Percentiles rank a stretch among this genome's conserved stretches.
Evolutionary conservation across 1,139 yeast species (phyloP).

Genomic region (Diutina rugosa): DNA sequence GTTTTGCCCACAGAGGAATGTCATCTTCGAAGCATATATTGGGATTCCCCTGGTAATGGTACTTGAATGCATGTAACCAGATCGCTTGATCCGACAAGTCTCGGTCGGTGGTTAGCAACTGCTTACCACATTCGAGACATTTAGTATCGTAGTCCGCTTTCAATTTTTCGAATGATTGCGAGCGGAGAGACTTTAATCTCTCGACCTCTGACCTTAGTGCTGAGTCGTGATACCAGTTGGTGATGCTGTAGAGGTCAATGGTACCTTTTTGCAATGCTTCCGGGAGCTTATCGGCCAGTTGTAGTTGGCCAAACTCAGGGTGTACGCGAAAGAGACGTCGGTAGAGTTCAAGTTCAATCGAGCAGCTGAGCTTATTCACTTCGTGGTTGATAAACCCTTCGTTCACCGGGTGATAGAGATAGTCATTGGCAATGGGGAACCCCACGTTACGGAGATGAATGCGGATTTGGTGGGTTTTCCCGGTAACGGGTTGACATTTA

Average conservation of each 20-base stretch:
- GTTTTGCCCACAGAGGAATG: slow-evolving; percentile 23
- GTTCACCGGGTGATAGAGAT: slow-evolving; percentile 22
- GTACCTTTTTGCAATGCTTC: slow-evolving; percentile 5
- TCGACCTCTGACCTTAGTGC: slow-evolving; percentile 5
- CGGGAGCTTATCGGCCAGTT: slow-evolving; percentile 5
- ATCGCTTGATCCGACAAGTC: slow-evolving; percentile 24
- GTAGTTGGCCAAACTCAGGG: slow-evolving; percentile 6
- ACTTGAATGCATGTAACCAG: slow-evolving; percentile 48
- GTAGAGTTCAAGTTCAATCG: slow-evolving; percentile 11
- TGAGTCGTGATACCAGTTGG: slow-evolving; percentile 9
- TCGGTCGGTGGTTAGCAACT: slow-evolving; percentile 23
- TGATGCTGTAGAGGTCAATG: slow-evolving; percentile 9
- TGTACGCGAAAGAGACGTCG: slow-evolving; percentile 9
- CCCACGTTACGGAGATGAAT: slow-evolving; percentile 59
- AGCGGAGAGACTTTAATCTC: slow-evolving; percentile 5
- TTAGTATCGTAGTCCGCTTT: slow-evolving; percentile 8
- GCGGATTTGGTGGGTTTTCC: slow-evolving; percentile 69
- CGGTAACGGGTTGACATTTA: slow-evolving; percentile 54
- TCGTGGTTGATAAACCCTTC: background rate
- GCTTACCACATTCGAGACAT: slow-evolving; percentile 36
- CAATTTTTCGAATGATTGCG: slow-evolving; percentile 8
- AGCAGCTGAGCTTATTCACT: background rate
- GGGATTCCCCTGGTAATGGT: slow-evolving; percentile 15
- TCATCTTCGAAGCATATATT: slow-evolving; percentile 17
- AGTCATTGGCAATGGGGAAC: slow-evolving; percentile 59